A percentile compares a stretch with the other conserved stretches of the same genome.
Conservation (phyloP, 306 rosid species). For the Acacia acuminata region DNA sequence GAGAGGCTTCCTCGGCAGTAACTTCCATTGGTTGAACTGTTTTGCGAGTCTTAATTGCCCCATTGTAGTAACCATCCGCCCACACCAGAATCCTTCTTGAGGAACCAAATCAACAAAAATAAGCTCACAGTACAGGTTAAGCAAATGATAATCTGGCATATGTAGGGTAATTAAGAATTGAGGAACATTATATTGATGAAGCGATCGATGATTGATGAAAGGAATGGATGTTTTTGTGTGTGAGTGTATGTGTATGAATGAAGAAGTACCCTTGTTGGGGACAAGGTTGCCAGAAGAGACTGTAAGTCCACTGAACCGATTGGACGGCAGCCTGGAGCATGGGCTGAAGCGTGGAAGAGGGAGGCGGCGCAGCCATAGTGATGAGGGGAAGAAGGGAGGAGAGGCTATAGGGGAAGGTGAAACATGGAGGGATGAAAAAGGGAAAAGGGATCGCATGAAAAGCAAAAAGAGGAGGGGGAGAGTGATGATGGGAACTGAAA, state of each 20-base stretch:
- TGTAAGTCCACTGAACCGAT: slow-evolving; percentile 97
- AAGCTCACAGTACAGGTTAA: background rate
- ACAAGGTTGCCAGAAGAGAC: slow-evolving; percentile 88
- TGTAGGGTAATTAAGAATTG: background rate
- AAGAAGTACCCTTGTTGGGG: slow-evolving; percentile 73
- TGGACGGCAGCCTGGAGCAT: slow-evolving; percentile 91
- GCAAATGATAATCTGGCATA: background rate
- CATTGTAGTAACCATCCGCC: slow-evolving; percentile 96
- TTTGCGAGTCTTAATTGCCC: slow-evolving; percentile 91
- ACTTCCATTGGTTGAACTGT: slow-evolving; percentile 95
- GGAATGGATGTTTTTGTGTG: background rate
- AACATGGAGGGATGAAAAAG: background rate
- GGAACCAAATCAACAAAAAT: background rate
- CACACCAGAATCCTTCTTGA: slow-evolving; percentile 78
- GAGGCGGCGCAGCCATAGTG: slow-evolving; percentile 57
- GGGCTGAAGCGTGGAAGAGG: slow-evolving; percentile 53
- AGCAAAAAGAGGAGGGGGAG: slow-evolving; percentile 10
- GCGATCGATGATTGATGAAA: background rate
- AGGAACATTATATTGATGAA: background rate
- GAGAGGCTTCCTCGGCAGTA: slow-evolving; percentile 69
- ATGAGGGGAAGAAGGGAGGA: background rate
- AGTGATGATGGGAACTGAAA: slow-evolving; percentile 28
- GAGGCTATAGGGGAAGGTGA: background rate
- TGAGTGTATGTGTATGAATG: background rate
- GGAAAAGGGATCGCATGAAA: slow-evolving; percentile 23